Evolutionary conservation across 2,329 filamentous ascomycete species (phyloP), one percentile per base, ranked within the genome.

Genomic region (Emmonsiellopsis sp.): DNA sequence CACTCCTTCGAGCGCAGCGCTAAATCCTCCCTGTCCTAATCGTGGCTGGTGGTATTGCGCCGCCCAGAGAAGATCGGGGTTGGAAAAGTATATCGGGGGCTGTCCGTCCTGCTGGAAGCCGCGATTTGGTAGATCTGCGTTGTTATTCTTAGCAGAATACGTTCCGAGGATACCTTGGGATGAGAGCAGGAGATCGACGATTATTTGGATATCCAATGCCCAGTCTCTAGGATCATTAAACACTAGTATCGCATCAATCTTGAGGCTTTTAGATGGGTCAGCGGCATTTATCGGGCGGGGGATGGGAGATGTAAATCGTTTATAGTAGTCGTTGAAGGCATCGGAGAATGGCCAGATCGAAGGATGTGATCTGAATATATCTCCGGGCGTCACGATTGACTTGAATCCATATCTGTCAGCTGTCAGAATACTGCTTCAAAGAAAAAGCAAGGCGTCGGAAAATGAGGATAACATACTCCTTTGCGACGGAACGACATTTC

Each of bases 221-320:
- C 93, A 98, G 74, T 98, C 93, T 53, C 93, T 82, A 3, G 93
- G 91, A 70, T 97, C 93, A 68, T 95, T 95, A 78, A 92, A 96
- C 6, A 96, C 86, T 63, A 97, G 86, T 31, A 97, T 82, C 31
- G 91, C 90, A 65, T 95, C 89, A 61, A 98, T 86, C 62, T 89
- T 90, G 47, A 92, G 77, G 15, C 75, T 78, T 11, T 74, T 72
- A 0, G 69, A 70, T 2, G 69, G 76, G 55, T 76, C 73, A 13
- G 67, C 64, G 1, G 63, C 57, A 40, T 70, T 64, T 47, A 71
- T 61, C 6, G 67, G 69, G 44, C 67, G 60, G 26, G 69, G 62
- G 31, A 72, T 54, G 52, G 67, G 65, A 50, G 64, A 51, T 56
- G 72, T 57, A 70, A 74, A 65, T 60, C 68, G 63, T 38, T 77